Base-by-base conservation (phyloP, 2,329 filamentous ascomycete species). In the Calonectria henricotiae region DNA sequence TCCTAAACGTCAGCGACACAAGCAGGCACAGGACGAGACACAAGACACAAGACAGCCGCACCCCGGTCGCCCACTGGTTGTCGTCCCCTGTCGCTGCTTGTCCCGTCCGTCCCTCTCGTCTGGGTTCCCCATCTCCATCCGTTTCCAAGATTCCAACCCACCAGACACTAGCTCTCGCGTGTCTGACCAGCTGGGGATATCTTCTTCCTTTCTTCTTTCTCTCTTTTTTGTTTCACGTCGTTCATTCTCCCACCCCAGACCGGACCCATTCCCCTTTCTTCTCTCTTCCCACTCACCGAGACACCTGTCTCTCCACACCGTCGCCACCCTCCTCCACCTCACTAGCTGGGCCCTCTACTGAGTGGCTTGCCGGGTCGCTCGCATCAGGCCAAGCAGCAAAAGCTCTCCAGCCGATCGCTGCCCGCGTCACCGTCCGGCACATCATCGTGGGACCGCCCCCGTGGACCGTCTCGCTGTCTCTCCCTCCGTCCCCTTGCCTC, bases 271-370 rank as follows among this genome's bases (percentile, higher is more conserved):
- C 37, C 39, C 39, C 46, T 32, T 39, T 23, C 32, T 15, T 23
- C 27, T 15, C 8, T 39, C 27, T 11, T 25, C 9, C 12, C 39
- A 23, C 37, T n/a, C 49, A 41, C 63, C 49, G 71, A 73, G 69
- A 73, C 71, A 54, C 44, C 23, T 72, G 75, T 77, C 73, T 76
- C 70, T 72, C 61, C 68, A 55, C 60, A 62, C 51, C 69, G 47
- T 55, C 60, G 62, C 69, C 61, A 63, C 64, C 62, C 62, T 63
- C 65, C 66, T 68, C 55, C 49, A 37, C 46, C 61, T 41, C 60
- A 47, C 35, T 69, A 63, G 47, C 55, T 62, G 44, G 44, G 47
- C 60, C 51, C 55, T 62, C 62, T 60, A 20, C 20, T 20, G 63
- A 51, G 73, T 76, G 71, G 74, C 73, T 75, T 68, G 58, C 63